Evolutionary conservation across 345 rosid genomes (phyloP), one percentile per base, ranked within the genome.

Genomic region (Sonneratia alba): DNA sequence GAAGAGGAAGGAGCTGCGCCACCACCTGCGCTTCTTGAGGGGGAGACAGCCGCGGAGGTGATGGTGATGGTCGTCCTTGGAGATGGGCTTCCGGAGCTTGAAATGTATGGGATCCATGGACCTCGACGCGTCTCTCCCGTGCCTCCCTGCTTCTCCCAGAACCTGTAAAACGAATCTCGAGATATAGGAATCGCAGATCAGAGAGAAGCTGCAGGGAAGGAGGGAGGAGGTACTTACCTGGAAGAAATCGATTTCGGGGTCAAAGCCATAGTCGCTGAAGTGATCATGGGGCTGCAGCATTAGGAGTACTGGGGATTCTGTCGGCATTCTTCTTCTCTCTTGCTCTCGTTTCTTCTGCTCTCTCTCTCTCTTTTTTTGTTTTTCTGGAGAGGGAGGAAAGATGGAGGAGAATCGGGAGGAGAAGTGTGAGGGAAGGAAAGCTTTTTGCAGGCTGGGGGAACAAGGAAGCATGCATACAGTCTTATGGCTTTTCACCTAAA

Each of bases 201-300:
- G 27, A 18, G 38, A 7, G 1, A 27, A 27, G 32, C 32, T 27
- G 9, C 32, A 37, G 21, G 7, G 15, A 43, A 34, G 27, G 51
- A 5, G 42, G 3, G 36, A 34, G 56, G 36, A 11, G 45, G 45
- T 5, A 42, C 36, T 48, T 19, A 91, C 98, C 93, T 90, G 97
- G 72, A 87, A 85, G 72, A 84, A 92, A 73, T 90, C 77, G 74
- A 89, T 78, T 66, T 88, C 94, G 9, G 94, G 88, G 80, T 93
- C 94, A 71, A 91, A 94, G 61, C 98, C 97, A 68, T 91, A 91
- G 77, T 94, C 98, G 38, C 83, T 90, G 85, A 88, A 90, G 77
- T 84, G 96, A 13, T 83, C 32, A 27, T 42, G 95, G 72, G 93
- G 83, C 32, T 88, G 81, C 0, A 82, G 79, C 77, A 88, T 87